Evolutionary conservation across 805 yeast genomes (phyloP), one percentile per base, ranked within the genome.

Genomic region (Metschnikowia matae): DNA sequence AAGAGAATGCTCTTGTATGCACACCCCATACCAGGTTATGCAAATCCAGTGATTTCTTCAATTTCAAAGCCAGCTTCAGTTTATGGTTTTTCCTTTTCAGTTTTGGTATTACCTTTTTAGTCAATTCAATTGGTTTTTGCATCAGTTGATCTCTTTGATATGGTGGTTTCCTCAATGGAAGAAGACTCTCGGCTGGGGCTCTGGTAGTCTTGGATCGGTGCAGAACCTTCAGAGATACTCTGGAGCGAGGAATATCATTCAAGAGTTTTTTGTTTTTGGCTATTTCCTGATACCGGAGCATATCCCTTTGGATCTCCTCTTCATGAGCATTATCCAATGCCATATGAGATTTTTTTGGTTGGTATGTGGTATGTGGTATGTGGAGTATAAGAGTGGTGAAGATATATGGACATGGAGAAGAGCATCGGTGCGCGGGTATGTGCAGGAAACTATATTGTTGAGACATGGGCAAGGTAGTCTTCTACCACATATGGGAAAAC

Each of bases 251-350:
- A 6, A 44, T 44, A 11, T 44, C 46, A 4, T 35, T 36, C 23
- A 44, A 26, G 13, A 44, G 39, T 23, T 15, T 48, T 20, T 59
- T 53, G 23, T 56, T 48, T 13, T 38, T 23, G 13, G 60, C 32
- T 26, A 65, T 46, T 42, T 58, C 59, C 5, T 56, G 44, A 54
- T 62, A 66, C 33, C 56, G 46, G 11, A 38, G 44, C 17, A 62
- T 49, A 48, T 66, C 69, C 13, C 44, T 44, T 33, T 56, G 51
- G 17, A 62, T 26, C 38, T 61, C 64, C 13, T 44, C 46, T 14
- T 44, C 46, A 21, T 21, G 45, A n/a, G 38, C 34, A 15, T 14
- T 34, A 18, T 20, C 38, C 45, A 42, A n/a, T 31, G 37, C 23
- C 21, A 38, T 21, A 11, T 11, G 17, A 13, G 23, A 2, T 20